Percentiles rank a stretch among this genome's conserved stretches.
Evolutionary conservation across 2,329 filamentous ascomycete genomes (phyloP).

Genomic region (Neobulgaria alba): DNA sequence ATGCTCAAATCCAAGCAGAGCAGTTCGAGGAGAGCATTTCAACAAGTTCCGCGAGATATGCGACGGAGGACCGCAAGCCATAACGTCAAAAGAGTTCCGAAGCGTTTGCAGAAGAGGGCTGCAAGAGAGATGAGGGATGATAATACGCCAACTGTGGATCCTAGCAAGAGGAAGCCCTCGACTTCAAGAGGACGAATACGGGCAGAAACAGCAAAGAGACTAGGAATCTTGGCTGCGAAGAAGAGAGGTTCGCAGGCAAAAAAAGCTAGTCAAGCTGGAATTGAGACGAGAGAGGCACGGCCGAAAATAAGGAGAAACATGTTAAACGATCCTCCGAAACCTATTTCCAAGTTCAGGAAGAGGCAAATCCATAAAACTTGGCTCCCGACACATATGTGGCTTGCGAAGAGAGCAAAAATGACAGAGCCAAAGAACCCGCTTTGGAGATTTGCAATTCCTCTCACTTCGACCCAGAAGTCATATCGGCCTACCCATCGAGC

Average conservation of each 20-base stretch:
- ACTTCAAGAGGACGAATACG: constrained; percentile 54
- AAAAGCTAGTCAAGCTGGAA: constrained; percentile 22
- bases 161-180: constrained; percentile 51
- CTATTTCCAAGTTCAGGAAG: constrained; percentile 67
- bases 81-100: constrained; percentile 84
- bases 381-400: constrained; percentile 91
- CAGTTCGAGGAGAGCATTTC: constrained; percentile 68
- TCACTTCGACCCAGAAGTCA: constrained; percentile 81
- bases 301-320: constrained; percentile 64
- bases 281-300: constrained; percentile 37
- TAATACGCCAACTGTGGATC: constrained; percentile 75
- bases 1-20: constrained; percentile 64
- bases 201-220: constrained; percentile 64
- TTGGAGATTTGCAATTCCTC: constrained; percentile 84
- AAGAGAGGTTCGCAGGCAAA: constrained; percentile 36
- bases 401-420: constrained; percentile 87
- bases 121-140: constrained; percentile 73
- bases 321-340: constrained; percentile 55
- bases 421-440: constrained; percentile 66
- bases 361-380: constrained; percentile 84
- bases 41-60: constrained; percentile 78
- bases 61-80: constrained; percentile 86
- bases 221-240: constrained; percentile 54
- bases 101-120: constrained; percentile 62
- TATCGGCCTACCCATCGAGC: constrained; percentile 83